Conservation (phyloP, 1,284 basidiomycete species). For the Irpex sp. region DNA sequence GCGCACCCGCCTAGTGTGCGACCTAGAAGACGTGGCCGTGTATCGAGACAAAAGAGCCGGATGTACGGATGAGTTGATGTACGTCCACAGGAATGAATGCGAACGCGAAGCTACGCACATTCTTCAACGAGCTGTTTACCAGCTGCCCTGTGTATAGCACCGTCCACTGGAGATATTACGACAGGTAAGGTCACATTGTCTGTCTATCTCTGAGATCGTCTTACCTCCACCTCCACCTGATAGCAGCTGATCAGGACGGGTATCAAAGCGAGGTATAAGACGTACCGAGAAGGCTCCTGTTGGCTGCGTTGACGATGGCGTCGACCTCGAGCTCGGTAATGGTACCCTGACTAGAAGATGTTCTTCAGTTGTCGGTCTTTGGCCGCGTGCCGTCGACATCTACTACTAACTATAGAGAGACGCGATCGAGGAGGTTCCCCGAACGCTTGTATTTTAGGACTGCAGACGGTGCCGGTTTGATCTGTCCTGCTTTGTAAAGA, state of each 20-base stretch:
- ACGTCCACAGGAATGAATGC: not conserved
- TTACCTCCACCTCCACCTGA: slow-evolving; percentile 70
- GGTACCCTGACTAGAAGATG: slow-evolving; percentile 60
- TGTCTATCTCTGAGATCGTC: slow-evolving; percentile 13
- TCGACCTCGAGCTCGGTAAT: slow-evolving; percentile 74
- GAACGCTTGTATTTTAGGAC: slow-evolving; percentile 34
- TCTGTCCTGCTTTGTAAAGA: slow-evolving; percentile 39
- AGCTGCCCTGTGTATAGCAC: slow-evolving; percentile 85
- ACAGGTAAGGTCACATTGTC: slow-evolving; percentile 2
- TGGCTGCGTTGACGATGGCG: slow-evolving; percentile 88
- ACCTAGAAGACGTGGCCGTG: slow-evolving; percentile 37
- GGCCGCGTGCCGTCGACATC: not conserved
- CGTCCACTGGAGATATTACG: slow-evolving; percentile 56
- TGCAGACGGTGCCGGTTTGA: slow-evolving; percentile 27
- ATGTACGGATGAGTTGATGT: not conserved
- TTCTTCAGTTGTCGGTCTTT: not conserved
- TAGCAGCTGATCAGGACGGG: slow-evolving; percentile 5
- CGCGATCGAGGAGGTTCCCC: slow-evolving; percentile 40
- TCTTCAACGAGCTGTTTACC: slow-evolving; percentile 71
- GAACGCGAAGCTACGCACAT: slow-evolving; percentile 44
- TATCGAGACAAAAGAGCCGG: not conserved
- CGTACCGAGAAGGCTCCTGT: slow-evolving; percentile 69
- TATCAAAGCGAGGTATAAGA: slow-evolving; percentile 12
- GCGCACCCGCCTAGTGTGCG: slow-evolving; percentile 69
- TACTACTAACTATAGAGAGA: slow-evolving; percentile 58